Conservation (phyloP, 2,329 filamentous ascomycete genomes). For the Neofusicoccum laricinum region DNA sequence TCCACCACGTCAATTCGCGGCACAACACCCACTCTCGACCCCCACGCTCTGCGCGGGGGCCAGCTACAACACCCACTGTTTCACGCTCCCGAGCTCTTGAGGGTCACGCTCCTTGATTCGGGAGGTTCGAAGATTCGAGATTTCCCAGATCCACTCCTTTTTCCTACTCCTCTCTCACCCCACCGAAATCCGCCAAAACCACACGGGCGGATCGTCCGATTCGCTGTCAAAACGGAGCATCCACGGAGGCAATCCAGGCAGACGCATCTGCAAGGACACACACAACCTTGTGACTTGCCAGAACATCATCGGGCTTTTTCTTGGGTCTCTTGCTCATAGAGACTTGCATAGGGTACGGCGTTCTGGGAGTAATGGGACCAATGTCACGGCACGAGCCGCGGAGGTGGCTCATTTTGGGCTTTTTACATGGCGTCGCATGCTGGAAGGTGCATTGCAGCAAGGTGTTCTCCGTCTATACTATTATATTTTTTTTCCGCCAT, state of each 20-base stretch:
- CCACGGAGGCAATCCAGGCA: neutral
- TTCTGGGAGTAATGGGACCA: constrained; percentile 17
- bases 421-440: constrained; percentile 17
- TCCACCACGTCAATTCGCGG: constrained; percentile 5
- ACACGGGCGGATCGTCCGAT: constrained; percentile 5
- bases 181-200: constrained; percentile 5
- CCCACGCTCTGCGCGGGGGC: neutral
- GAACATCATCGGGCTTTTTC: constrained; percentile 15
- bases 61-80: constrained; percentile 3
- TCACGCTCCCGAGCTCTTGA: neutral
- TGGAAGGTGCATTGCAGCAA: constrained; percentile 17
- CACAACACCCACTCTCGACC: neutral
- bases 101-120: neutral
- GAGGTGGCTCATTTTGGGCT: constrained; percentile 15
- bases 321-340: constrained; percentile 16
- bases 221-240: constrained; percentile 2
- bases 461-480: constrained; percentile 16
- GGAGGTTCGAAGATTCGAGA: constrained; percentile 1
- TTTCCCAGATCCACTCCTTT: constrained; percentile 5
- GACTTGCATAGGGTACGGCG: constrained; percentile 17
- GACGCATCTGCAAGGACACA: constrained; percentile 5
- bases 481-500: constrained; percentile 7
- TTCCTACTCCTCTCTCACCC: neutral
- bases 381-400: constrained; percentile 17
- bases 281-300: neutral